Conservation (phyloP, 2,329 filamentous ascomycete genomes). For the Neofusicoccum sp. region DNA sequence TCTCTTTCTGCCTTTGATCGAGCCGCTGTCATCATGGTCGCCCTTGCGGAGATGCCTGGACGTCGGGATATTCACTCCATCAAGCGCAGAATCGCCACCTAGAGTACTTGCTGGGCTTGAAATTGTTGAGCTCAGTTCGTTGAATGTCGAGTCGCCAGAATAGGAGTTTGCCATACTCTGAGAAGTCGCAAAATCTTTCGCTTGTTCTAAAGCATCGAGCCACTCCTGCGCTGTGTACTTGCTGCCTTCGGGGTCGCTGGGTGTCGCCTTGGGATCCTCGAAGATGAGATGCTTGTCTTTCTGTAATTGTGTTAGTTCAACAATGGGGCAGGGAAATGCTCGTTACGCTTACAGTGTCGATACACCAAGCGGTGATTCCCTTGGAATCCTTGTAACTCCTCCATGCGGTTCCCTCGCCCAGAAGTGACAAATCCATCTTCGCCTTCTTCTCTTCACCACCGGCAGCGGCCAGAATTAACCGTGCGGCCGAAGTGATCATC, state of each 20-base stretch:
- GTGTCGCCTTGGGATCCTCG: conserved; percentile 80
- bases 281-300: conserved; percentile 88
- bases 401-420: conserved; percentile 73
- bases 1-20: conserved; percentile 58
- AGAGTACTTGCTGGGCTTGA: conserved; percentile 77
- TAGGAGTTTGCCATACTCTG: conserved; percentile 68
- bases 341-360: conserved; percentile 76
- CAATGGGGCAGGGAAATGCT: not conserved
- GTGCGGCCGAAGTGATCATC: conserved; percentile 88
- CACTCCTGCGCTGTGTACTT: conserved; percentile 80
- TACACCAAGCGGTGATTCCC: conserved; percentile 81
- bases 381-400: conserved; percentile 81
- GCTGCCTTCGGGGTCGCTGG: conserved; percentile 60
- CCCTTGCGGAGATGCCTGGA: conserved; percentile 48
- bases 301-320: conserved; percentile 48
- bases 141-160: conserved; percentile 50
- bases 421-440: conserved; percentile 86
- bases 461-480: conserved; percentile 84
- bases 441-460: conserved; percentile 95
- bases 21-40: conserved; percentile 51
- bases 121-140: conserved; percentile 54
- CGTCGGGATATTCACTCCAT: conserved; percentile 51
- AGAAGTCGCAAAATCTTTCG: conserved; percentile 77
- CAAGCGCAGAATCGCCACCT: conserved; percentile 50
- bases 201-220: conserved; percentile 84